Evolutionary conservation across 306 rosid species (phyloP).

Genomic region (Lupinus albus): DNA sequence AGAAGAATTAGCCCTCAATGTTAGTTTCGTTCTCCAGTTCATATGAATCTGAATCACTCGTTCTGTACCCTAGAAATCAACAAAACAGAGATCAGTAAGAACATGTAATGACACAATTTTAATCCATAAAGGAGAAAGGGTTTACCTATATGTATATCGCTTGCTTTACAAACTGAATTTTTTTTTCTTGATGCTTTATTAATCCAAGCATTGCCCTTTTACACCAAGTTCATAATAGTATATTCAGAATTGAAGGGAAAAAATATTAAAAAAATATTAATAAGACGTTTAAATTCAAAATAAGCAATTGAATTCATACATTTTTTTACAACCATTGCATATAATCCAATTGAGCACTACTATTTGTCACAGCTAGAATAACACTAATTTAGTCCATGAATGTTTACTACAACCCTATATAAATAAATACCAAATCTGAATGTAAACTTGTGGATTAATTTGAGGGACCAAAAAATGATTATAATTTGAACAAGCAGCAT

Average conservation of each 20-base stretch:
- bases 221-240: constrained; percentile 4
- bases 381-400: no score
- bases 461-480: no score
- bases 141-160: constrained; percentile 61
- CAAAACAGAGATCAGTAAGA: constrained; percentile 2
- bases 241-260: constrained; percentile 10
- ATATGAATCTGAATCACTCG: constrained; percentile 67
- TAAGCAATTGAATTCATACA: not conserved
- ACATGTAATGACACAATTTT: constrained; percentile 21
- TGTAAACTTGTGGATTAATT: constrained; percentile 37
- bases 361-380: no score
- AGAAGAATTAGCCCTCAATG: constrained; percentile 32
- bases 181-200: constrained; percentile 54
- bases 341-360: not conserved
- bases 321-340: not conserved
- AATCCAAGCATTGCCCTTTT: constrained; percentile 71
- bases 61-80: constrained; percentile 58
- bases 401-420: not conserved
- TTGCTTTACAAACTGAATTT: constrained; percentile 51
- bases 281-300: not conserved
- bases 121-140: not conserved
- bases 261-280: not conserved
- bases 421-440: no score
- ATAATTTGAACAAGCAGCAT: no score
- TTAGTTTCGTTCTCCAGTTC: constrained; percentile 43